These are phyloP conservation scores for Colletotrichum eleusines DNA, from an alignment of 2,329 filamentous ascomycete genomes.

Conservation along the genomic window DNA sequence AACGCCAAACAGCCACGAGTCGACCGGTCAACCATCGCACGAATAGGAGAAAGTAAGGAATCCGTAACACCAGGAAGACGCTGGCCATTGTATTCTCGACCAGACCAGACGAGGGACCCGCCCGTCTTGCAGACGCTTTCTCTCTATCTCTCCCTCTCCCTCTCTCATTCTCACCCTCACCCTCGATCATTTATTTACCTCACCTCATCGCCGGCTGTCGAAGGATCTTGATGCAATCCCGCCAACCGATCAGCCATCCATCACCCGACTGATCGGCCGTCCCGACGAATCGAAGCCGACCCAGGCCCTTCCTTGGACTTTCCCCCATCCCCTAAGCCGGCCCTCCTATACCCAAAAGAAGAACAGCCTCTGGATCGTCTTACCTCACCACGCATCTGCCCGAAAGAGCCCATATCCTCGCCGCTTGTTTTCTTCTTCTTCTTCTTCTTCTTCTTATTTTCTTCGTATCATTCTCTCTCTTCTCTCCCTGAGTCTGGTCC, in stretches of 20 bases:
- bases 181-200: neutral
- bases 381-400: slow-evolving; percentile 18
- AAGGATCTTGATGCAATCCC: slow-evolving; percentile 3
- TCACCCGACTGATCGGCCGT: slow-evolving; percentile 2
- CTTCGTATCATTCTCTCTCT: neutral
- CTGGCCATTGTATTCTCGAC: neutral
- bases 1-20: neutral
- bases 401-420: neutral
- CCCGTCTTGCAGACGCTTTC: neutral
- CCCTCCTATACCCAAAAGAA: slow-evolving; percentile 7
- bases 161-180: too few relatives aligned
- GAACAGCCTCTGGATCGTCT: slow-evolving; percentile 3
- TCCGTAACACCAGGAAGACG: slow-evolving; percentile 30
- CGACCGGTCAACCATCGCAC: slow-evolving; percentile 26
- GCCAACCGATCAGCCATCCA: slow-evolving; percentile 13
- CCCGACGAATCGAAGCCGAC: slow-evolving; percentile 3
- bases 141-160: neutral
- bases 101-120: slow-evolving; percentile 9
- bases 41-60: slow-evolving; percentile 26
- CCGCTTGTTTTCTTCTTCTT: neutral
- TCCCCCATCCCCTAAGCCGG: too few relatives aligned
- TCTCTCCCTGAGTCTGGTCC: neutral
- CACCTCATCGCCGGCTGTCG: slow-evolving; percentile 3
- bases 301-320: neutral
- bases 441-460: neutral